Percentiles rank a stretch among this genome's conserved stretches.
Evolutionary conservation across 257 asterid genomes (phyloP).

Genomic region (Apocynum venetum): DNA sequence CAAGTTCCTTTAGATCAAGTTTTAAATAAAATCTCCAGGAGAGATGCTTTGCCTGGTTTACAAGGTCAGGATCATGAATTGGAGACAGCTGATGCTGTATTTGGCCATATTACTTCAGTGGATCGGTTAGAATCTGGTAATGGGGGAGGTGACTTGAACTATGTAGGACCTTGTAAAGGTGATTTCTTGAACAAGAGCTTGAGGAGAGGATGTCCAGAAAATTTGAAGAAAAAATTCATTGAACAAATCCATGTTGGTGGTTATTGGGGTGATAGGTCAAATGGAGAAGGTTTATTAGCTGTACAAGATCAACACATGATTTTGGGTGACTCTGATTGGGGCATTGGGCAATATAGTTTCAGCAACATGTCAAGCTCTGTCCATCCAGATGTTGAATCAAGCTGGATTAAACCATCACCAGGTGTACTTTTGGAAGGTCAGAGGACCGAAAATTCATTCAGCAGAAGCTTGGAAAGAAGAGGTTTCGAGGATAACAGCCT

Average conservation of each 20-base stretch:
- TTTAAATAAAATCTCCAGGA: slow-evolving; percentile 9
- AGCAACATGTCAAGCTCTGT: neutral
- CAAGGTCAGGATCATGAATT: slow-evolving; percentile 23
- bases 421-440: neutral
- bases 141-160: slow-evolving; percentile 5
- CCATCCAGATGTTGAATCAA: neutral
- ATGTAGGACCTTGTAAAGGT: slow-evolving; percentile 19
- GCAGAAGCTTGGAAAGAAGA: slow-evolving; percentile 1
- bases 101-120: slow-evolving; percentile 19
- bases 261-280: slow-evolving; percentile 14
- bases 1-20: slow-evolving; percentile 9
- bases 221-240: slow-evolving; percentile 16
- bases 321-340: neutral
- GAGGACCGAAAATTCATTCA: neutral
- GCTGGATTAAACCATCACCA: neutral
- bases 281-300: slow-evolving; percentile 14
- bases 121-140: slow-evolving; percentile 19
- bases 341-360: neutral
- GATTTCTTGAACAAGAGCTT: slow-evolving; percentile 12
- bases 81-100: slow-evolving; percentile 18
- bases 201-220: slow-evolving; percentile 17
- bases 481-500: neutral
- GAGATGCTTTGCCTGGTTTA: slow-evolving; percentile 11
- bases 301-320: slow-evolving; percentile 20
- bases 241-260: slow-evolving; percentile 9